A percentile compares a stretch with the other conserved stretches of the same genome.
These are phyloP conservation scores for Xerocomus amazonicus DNA, from an alignment of 1,284 basidiomycete genomes.

Conservation along the genomic window DNA sequence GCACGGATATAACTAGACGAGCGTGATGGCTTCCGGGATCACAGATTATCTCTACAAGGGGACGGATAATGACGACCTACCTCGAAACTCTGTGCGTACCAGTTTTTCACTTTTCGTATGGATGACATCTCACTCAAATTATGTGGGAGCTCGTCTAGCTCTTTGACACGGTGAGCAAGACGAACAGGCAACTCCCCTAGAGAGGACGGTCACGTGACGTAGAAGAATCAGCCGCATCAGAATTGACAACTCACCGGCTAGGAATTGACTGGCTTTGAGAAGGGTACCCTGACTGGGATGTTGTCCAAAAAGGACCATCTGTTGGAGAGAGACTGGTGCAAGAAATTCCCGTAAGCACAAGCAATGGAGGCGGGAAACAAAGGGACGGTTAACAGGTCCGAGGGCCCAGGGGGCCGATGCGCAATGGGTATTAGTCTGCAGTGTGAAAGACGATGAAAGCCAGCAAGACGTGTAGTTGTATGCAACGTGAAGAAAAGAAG, in stretches of 20 bases:
- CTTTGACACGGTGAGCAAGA: slow-evolving; percentile 93
- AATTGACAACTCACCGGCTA: slow-evolving; percentile 20
- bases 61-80: slow-evolving; percentile 43
- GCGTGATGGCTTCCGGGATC: too few relatives aligned
- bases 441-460: too few relatives aligned
- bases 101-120: slow-evolving; percentile 94
- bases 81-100: slow-evolving; percentile 99
- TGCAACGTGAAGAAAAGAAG: slow-evolving; percentile 58
- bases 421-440: too few relatives aligned
- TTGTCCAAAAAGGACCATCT: slow-evolving; percentile 36
- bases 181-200: slow-evolving; percentile 77
- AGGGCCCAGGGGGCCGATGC: neutral
- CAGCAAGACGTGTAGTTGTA: too few relatives aligned
- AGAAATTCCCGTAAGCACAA: slow-evolving; percentile 7
- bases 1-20: too few relatives aligned
- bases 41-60: neutral
- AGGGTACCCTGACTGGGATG: slow-evolving; percentile 33
- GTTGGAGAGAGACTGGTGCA: slow-evolving; percentile 29
- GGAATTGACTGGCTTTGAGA: slow-evolving; percentile 31
- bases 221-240: too few relatives aligned
- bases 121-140: slow-evolving; percentile 89
- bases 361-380: too few relatives aligned
- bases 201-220: slow-evolving; percentile 45
- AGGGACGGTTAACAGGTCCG: too few relatives aligned
- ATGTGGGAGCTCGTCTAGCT: slow-evolving; percentile 93